phyloP scores from a whole-genome alignment of 2,329 filamentous ascomycete genomes.

The Ophiostoma pallidulum region DNA sequence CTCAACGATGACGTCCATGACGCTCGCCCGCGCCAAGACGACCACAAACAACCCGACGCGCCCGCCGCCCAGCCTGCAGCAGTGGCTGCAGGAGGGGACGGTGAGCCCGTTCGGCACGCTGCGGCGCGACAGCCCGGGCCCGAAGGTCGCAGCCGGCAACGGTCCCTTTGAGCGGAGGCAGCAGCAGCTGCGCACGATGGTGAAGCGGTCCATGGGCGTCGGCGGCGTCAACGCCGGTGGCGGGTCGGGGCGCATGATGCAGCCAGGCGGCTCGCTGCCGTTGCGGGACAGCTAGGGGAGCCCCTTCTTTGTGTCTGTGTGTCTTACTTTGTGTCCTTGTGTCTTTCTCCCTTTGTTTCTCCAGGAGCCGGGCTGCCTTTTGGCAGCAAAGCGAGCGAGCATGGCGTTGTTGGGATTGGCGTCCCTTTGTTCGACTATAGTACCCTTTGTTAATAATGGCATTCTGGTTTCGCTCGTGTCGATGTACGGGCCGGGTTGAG shows the following conservation, averaged over 20 bases:
- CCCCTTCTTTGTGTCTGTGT: no score
- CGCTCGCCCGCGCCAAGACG: slow-evolving; percentile 8
- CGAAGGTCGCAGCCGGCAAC: not conserved
- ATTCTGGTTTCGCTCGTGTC: no score
- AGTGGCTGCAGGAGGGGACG: slow-evolving; percentile 25
- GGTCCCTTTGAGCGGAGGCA: slow-evolving; percentile 5
- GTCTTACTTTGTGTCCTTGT: no score
- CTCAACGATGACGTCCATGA: not conserved
- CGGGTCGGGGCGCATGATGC: slow-evolving; percentile 8
- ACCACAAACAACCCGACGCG: slow-evolving; percentile 10
- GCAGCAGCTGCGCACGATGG: slow-evolving; percentile 11
- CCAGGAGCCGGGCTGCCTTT: no score
- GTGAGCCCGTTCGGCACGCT: slow-evolving; percentile 28
- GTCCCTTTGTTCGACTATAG: no score
- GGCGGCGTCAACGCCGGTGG: slow-evolving; percentile 16
- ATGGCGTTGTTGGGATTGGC: no score
- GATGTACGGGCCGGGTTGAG: no score
- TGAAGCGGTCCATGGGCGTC: slow-evolving; percentile 11
- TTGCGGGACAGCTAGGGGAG: slow-evolving; percentile 2
- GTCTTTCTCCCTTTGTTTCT: not conserved
- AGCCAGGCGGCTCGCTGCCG: slow-evolving; percentile 11
- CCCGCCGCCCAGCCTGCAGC: slow-evolving; percentile 22
- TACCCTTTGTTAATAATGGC: no score
- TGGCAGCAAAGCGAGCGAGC: no score
- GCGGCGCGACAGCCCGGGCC: slow-evolving; percentile 10